Percentiles rank a stretch among this genome's conserved stretches.
phyloP scores from a whole-genome alignment of 1,284 basidiomycete species.

The Cryptococcus hybrid region DNA sequence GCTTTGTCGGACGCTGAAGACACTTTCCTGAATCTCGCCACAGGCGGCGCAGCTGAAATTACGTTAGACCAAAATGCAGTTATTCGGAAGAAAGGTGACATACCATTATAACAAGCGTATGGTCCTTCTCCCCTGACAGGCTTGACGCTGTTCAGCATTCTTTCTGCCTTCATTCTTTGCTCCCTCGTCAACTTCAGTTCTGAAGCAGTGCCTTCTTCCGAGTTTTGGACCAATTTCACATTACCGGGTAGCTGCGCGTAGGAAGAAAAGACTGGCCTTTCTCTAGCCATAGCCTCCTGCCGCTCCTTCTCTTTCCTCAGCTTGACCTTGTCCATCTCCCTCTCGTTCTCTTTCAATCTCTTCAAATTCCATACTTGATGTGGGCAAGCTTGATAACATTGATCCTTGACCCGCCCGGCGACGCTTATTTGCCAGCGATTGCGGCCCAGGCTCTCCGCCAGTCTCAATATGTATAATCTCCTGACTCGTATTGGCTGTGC shows the following conservation, averaged over 20 bases:
- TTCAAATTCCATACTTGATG: neutral
- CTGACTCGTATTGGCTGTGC: neutral
- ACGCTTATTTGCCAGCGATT: neutral
- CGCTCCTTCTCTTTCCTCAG: neutral
- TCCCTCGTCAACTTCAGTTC: conserved; percentile 14
- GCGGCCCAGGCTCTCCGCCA: neutral
- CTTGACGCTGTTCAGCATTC: conserved; percentile 28
- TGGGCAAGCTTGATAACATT: neutral
- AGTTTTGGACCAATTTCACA: conserved; percentile 12
- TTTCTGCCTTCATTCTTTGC: conserved; percentile 26
- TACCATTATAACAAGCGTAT: conserved; percentile 31
- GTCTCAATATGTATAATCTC: neutral
- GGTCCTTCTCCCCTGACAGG: conserved; percentile 24
- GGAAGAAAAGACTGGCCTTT: conserved; percentile 1
- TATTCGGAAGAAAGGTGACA: neutral
- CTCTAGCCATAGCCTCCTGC: neutral
- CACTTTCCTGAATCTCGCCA: conserved; percentile 5
- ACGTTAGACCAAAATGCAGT: neutral
- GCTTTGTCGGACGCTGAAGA: conserved; percentile 4
- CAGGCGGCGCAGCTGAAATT: neutral
- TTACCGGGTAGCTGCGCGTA: neutral
- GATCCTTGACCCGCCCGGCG: neutral
- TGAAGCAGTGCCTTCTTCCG: conserved; percentile 14
- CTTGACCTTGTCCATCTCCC: neutral
- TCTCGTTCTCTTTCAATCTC: neutral